A percentile compares a stretch with the other conserved stretches of the same genome.
Conservation (phyloP, 2,329 filamentous ascomycete species). For the Aspergillus versicolor region DNA sequence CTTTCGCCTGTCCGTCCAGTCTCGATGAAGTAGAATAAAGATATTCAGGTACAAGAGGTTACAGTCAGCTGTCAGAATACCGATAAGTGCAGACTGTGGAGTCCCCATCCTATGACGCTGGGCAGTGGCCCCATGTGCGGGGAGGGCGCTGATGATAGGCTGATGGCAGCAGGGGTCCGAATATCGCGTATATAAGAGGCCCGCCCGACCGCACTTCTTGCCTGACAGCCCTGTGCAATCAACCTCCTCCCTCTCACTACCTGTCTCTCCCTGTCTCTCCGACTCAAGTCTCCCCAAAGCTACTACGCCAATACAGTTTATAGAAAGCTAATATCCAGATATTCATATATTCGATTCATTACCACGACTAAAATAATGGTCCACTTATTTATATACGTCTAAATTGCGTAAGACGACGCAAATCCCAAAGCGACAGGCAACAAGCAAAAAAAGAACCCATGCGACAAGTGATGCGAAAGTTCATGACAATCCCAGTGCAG, state of each 20-base stretch:
- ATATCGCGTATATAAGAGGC: neutral
- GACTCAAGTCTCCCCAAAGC: too few relatives aligned
- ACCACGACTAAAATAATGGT: neutral
- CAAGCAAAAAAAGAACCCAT: neutral
- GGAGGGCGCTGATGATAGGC: neutral
- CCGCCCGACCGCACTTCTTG: neutral
- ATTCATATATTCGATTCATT: neutral
- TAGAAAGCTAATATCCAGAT: neutral
- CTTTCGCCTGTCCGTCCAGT: too few relatives aligned
- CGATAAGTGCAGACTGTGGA: too few relatives aligned
- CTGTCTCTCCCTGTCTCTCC: too few relatives aligned
- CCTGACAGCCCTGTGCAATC: neutral
- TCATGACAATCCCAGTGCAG: neutral
- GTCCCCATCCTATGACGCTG: neutral
- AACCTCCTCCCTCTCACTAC: neutral
- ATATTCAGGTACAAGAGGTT: too few relatives aligned
- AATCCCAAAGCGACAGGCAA: neutral
- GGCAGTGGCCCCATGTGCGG: neutral
- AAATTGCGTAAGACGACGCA: neutral
- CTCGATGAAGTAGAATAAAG: too few relatives aligned
- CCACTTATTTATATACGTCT: constrained; percentile 1
- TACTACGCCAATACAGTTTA: too few relatives aligned
- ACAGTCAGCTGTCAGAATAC: too few relatives aligned
- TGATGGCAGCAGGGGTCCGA: neutral
- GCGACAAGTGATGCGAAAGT: neutral